Conservation (phyloP, 352 stramenopile genomes). For the Vaucheria bursata region DNA sequence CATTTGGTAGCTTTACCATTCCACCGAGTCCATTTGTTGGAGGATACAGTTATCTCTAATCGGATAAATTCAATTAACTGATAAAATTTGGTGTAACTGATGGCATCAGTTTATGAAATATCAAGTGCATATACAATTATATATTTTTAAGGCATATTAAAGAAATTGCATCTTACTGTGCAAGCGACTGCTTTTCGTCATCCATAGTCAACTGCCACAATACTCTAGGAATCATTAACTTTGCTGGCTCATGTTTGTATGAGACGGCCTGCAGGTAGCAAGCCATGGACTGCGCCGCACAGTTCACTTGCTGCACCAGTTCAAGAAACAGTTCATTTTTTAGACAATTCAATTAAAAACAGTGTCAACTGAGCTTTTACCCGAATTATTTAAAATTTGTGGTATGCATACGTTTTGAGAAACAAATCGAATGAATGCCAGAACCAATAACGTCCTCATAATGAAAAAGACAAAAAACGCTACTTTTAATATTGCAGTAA, state of each 20-base stretch:
- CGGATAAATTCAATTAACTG: background rate
- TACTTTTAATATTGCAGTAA: no score
- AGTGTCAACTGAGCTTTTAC: conserved; percentile 34
- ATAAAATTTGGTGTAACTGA: background rate
- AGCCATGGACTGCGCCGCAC: conserved; percentile 67
- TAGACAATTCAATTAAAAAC: no score
- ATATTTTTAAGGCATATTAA: conserved; percentile 57
- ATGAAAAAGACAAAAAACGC: no score
- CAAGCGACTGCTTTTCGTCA: conserved; percentile 53
- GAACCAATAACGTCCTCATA: no score
- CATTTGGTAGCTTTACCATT: no score
- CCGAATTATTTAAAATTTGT: no score
- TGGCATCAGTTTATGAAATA: background rate
- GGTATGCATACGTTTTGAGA: no score
- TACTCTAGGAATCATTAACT: conserved; percentile 76
- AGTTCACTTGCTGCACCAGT: no score
- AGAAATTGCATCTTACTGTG: background rate
- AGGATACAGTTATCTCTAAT: background rate
- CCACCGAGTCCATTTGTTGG: background rate
- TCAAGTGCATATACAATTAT: conserved; percentile 52
- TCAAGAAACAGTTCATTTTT: no score
- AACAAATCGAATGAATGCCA: no score
- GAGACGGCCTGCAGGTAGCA: conserved; percentile 85
- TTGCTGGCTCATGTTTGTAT: conserved; percentile 70
- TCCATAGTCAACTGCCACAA: conserved; percentile 78